A percentile compares a stretch with the other conserved stretches of the same genome.
These are phyloP conservation scores for Myxozyma neglecta DNA, from an alignment of 805 yeast genomes.

Conservation along the genomic window DNA sequence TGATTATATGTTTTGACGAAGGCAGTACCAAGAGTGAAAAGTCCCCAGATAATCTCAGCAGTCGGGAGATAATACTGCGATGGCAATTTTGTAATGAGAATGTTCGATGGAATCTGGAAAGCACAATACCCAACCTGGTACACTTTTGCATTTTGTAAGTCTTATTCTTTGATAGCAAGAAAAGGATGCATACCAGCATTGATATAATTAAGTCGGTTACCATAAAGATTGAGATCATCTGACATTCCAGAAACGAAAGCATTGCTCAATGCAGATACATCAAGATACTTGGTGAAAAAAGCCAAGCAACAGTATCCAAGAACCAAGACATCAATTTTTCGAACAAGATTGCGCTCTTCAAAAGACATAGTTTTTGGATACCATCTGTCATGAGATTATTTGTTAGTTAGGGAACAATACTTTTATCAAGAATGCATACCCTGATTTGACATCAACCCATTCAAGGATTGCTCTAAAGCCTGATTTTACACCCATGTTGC, in stretches of 20 bases:
- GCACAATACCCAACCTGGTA: constrained; percentile 61
- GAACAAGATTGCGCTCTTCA: constrained; percentile 49
- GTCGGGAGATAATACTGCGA: constrained; percentile 55
- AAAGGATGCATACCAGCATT: constrained; percentile 42
- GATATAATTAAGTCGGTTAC: constrained; percentile 61
- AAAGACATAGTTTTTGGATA: constrained; percentile 24
- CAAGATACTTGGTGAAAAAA: constrained; percentile 69
- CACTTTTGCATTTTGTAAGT: constrained; percentile 34
- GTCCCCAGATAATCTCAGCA: constrained; percentile 67
- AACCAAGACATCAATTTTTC: constrained; percentile 57
- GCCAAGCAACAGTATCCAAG: constrained; percentile 58
- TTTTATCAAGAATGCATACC: not conserved
- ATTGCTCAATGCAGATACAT: constrained; percentile 58
- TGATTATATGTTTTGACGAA: constrained; percentile 52
- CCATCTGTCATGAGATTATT: constrained; percentile 3
- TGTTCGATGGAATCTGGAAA: constrained; percentile 65
- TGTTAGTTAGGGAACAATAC: not conserved
- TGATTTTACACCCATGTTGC: not conserved
- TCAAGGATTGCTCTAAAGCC: not conserved
- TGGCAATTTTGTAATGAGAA: constrained; percentile 56
- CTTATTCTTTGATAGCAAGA: not conserved
- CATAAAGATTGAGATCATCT: constrained; percentile 54
- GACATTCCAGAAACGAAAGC: constrained; percentile 68
- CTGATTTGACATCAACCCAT: constrained; percentile 6
- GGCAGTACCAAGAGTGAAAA: constrained; percentile 59